Evolutionary conservation across 2,329 filamentous ascomycete genomes (phyloP).

Genomic region (Nemania abortiva): DNA sequence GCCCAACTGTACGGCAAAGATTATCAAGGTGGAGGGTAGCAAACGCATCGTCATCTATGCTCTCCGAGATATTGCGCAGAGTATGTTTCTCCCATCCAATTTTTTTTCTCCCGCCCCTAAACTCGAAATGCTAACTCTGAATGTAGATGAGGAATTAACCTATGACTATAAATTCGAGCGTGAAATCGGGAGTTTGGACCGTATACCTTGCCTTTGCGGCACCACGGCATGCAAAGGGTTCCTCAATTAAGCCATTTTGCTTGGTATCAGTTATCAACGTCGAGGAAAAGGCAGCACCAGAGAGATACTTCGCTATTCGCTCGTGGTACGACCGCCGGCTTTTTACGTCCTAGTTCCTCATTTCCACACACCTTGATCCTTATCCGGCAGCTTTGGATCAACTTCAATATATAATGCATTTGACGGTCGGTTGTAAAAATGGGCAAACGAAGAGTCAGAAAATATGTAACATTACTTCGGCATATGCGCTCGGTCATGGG

Average conservation of each 20-base stretch:
- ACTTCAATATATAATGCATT: slow-evolving; percentile 41
- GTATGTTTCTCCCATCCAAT: slow-evolving; percentile 67
- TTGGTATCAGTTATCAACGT: slow-evolving; percentile 12
- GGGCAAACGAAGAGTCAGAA: slow-evolving; percentile 27
- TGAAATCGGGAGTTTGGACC: slow-evolving; percentile 92
- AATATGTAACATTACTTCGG: slow-evolving; percentile 35
- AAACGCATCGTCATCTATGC: slow-evolving; percentile 99
- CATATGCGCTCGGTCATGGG: slow-evolving; percentile 23
- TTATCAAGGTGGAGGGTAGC: slow-evolving; percentile 98
- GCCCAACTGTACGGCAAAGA: slow-evolving; percentile 98
- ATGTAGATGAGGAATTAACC: slow-evolving; percentile 93
- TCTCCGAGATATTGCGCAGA: slow-evolving; percentile 91
- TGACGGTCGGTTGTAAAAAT: slow-evolving; percentile 22
- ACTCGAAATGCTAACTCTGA: slow-evolving; percentile 45
- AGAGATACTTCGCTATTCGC: slow-evolving; percentile 5
- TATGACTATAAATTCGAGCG: slow-evolving; percentile 99
- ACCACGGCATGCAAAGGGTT: slow-evolving; percentile 98
- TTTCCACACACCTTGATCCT: slow-evolving; percentile 16
- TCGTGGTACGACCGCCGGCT: not conserved
- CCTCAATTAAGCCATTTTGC: slow-evolving; percentile 77
- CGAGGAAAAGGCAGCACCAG: not conserved
- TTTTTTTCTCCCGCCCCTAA: slow-evolving; percentile 1
- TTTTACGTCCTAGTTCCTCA: slow-evolving; percentile 11
- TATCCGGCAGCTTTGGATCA: slow-evolving; percentile 31
- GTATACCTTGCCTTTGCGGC: slow-evolving; percentile 96